Conservation (phyloP, 768 basidiomycete genomes). For the Austroboletus festivus region DNA sequence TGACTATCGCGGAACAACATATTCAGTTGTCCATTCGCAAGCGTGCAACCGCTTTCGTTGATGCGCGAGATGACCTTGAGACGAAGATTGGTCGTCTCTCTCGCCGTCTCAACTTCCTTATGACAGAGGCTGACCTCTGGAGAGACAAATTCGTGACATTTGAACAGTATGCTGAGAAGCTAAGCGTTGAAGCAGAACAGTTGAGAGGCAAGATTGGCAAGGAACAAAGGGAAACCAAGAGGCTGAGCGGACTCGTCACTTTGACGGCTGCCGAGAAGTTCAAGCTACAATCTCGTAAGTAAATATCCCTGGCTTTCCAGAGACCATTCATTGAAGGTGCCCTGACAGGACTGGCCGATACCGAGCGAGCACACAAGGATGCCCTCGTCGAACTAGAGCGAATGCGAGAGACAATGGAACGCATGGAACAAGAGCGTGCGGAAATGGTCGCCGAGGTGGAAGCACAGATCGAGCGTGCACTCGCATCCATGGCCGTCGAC, state of each 20-base stretch:
- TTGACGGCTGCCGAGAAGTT: constrained; percentile 75
- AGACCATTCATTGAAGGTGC: not conserved
- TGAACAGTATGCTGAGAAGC: constrained; percentile 89
- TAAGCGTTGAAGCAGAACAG: constrained; percentile 83
- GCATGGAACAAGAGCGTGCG: constrained; percentile 82
- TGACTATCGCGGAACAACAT: constrained; percentile 78
- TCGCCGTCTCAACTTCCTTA: constrained; percentile 83
- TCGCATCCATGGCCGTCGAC: constrained; percentile 82
- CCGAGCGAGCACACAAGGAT: constrained; percentile 76
- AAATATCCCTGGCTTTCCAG: not conserved
- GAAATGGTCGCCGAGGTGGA: constrained; percentile 94
- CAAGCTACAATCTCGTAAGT: constrained; percentile 76
- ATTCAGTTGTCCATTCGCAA: constrained; percentile 88
- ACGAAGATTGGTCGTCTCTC: constrained; percentile 88
- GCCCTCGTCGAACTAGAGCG: constrained; percentile 77
- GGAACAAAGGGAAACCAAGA: constrained; percentile 85
- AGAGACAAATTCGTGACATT: constrained; percentile 92
- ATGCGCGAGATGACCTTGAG: constrained; percentile 90
- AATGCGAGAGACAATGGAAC: constrained; percentile 84
- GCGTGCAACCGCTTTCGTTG: constrained; percentile 92
- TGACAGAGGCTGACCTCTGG: constrained; percentile 90
- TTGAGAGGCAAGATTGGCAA: constrained; percentile 84
- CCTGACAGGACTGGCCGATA: constrained; percentile 70
- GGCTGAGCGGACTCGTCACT: constrained; percentile 75
- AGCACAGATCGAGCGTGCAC: constrained; percentile 83